Conservation (phyloP, 345 rosid genomes). For the Salix arbutifolia region DNA sequence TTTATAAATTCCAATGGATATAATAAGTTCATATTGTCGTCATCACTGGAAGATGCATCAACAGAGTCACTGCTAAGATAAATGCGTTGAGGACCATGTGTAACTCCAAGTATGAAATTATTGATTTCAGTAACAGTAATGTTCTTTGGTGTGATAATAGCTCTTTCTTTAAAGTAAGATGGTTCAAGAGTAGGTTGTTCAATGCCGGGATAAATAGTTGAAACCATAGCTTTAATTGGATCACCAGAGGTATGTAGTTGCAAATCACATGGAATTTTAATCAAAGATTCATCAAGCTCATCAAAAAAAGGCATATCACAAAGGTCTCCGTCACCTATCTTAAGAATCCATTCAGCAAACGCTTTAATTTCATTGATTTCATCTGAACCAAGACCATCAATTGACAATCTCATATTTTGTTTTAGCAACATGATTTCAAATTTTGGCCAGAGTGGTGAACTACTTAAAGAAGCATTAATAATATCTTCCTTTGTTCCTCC, state of each 20-base stretch:
- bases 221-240: not conserved
- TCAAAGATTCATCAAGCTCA: not conserved
- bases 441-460: not conserved
- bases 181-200: too few species aligned
- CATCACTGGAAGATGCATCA: not conserved
- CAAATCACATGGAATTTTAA: not conserved
- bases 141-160: not conserved
- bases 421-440: not conserved
- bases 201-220: not conserved
- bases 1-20: too few species aligned
- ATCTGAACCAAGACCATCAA: not conserved
- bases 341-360: not conserved
- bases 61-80: not conserved
- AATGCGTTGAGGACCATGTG: too few species aligned
- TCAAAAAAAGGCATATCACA: not conserved
- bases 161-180: not conserved
- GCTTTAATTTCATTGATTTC: too few species aligned
- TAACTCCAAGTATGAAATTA: not conserved
- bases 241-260: not conserved
- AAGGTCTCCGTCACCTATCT: not conserved
- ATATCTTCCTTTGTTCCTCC: not conserved
- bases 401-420: not conserved
- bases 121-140: not conserved
- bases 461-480: not conserved
- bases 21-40: too few species aligned